Evolutionary conservation across 371 early-diverging fungal genomes (phyloP), one percentile per base, ranked within the genome.

Genomic region (Syncephalis plumigaleata): DNA sequence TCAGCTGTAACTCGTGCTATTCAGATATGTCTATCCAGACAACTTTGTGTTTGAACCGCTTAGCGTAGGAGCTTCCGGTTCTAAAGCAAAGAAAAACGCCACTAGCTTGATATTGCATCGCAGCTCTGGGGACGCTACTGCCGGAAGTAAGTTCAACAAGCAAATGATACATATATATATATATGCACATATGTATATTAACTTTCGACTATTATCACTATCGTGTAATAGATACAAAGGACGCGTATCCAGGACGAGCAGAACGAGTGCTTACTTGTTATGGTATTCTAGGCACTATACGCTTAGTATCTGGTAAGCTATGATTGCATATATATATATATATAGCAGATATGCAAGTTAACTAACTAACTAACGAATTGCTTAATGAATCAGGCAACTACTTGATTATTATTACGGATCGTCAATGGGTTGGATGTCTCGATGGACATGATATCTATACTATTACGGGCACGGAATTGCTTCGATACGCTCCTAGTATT

Each of bases 391-490:
- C 46, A 79, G 90, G 92, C 18, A 79, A 82, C 46, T 81, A 88
- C 49, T 61, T 95, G 56, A 67, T 95, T 37, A 74, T 86, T 27
- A 79, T 91, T 39, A 90, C 89, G 3, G 76, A 75, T 17, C 73
- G 87, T 42, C 70, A 67, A 45, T 64, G 63, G 39, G 66, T 83
- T 13, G 90, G 90, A 3, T 44, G 55, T 9, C 55, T 68, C 48
- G 64, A 8, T 59, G 72, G 69, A 15, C 67, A 81, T 36, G 73
- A 77, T 27, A 71, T 93, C 20, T 92, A 77, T 64, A 66, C 68
- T 24, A 66, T 87, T 16, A 71, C 76, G 13, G 68, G 70, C n/a
- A 78, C 82, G 55, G 67, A 67, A 52, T 66, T 92, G 24, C 55
- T 87, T 24, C 81, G 88, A 9, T 65, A 85, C 15, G 71, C 75